Base-by-base conservation (phyloP, 1,284 basidiomycete genomes). In the Heterobasidion parviporum region DNA sequence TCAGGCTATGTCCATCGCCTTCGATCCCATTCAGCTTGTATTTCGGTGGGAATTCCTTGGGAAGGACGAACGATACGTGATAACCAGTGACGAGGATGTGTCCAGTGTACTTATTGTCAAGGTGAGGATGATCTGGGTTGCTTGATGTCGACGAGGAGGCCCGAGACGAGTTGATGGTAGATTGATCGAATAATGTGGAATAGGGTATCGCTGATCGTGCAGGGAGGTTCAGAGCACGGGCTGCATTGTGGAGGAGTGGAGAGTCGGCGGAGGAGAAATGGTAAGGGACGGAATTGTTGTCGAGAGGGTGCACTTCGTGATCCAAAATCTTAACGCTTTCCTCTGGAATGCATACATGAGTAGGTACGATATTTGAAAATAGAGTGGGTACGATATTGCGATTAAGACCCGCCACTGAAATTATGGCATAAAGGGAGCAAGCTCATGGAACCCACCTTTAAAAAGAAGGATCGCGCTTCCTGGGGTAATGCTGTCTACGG, bases 51-150 rank as follows among this genome's bases (percentile, higher is more conserved):
- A 90, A 83, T 54, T 80, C 78, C 62, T 78, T 89, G n/a, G 88
- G 89, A 6, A 87, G 72, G 8, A 89, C 81, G 63, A 83, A 89
- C 10, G 86, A 84, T 52, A 91, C 81, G 58, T 85, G 77, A 64
- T 90, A 91, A 46, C 81, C 81, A 65, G 80, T 88, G 59, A 91
- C 83, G 44, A 87, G 75, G 56, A 91, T 85, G 54, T 83, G 80
- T 3, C 89, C 89, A 1, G 83, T 83, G 59, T 87, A 89, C 62
- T 76, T 80, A 48, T 74, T 74, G 56, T 89, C 88, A 16, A 88
- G 53, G 36, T 32, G 56, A 38, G 59, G 58, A 20, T 59, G 35
- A 47, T 61, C 56, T 15, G 46, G 35, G 15, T 57, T 55, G 15
- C 55, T 57, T 16, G 52, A 52, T 8, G 56, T 58, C 7, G 64